Conservation (phyloP, 2,329 filamentous ascomycete genomes). For the Tricladium varicosporioides region DNA sequence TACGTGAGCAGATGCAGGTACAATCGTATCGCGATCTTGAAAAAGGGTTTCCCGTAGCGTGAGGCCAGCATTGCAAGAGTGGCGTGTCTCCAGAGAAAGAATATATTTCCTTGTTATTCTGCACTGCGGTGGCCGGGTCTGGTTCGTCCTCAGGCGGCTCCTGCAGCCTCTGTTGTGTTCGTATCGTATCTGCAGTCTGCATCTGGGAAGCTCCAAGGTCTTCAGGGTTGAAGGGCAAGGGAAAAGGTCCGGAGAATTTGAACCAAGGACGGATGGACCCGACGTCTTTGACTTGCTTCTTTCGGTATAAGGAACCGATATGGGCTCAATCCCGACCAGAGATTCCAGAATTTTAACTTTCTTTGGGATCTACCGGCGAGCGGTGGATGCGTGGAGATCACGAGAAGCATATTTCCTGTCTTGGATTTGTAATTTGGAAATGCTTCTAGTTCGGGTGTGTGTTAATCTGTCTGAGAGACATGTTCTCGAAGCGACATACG, state of each 20-base stretch:
- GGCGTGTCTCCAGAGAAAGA: neutral
- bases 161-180: neutral
- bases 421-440: constrained; percentile 6
- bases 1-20: neutral
- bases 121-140: neutral
- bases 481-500: neutral
- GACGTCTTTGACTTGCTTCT: neutral
- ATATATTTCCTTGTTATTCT: neutral
- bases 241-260: neutral
- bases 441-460: constrained; percentile 1
- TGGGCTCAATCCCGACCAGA: neutral
- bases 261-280: neutral
- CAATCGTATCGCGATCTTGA: neutral
- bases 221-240: neutral
- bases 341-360: neutral
- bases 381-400: neutral
- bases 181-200: neutral
- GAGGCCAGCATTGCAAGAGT: neutral
- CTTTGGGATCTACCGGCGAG: neutral
- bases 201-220: neutral
- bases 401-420: neutral
- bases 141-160: neutral
- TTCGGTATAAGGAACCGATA: neutral
- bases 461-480: neutral
- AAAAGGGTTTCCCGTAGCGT: too few relatives aligned